phyloP scores from a whole-genome alignment of 768 basidiomycete species.

The Hygrophorus pudorinus region DNA sequence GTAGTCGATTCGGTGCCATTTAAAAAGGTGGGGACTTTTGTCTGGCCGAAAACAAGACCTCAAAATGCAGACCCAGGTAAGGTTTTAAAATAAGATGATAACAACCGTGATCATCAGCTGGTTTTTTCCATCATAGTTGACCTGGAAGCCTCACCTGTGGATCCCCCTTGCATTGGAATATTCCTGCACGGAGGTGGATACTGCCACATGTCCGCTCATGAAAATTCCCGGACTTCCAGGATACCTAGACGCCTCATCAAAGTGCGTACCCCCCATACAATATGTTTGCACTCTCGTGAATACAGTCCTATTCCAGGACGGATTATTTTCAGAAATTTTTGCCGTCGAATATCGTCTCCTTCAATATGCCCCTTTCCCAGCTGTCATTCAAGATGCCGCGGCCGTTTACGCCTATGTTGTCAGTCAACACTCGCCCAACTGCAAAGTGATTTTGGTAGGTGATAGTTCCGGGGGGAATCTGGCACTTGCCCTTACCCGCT shows the following conservation, averaged over 20 bases:
- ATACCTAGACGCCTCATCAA: constrained; percentile 38
- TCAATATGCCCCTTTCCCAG: constrained; percentile 45
- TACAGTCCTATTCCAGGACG: constrained; percentile 14
- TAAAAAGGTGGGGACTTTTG: constrained; percentile 34
- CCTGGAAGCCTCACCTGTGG: constrained; percentile 16
- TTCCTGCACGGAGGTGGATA: constrained; percentile 49
- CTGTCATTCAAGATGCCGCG: constrained; percentile 41
- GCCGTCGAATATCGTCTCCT: constrained; percentile 43
- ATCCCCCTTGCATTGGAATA: constrained; percentile 31
- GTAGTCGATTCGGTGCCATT: constrained; percentile 26
- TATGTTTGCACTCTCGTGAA: neutral
- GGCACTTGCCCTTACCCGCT: constrained; percentile 38
- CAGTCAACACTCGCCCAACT: constrained; percentile 11
- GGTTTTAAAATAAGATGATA: constrained; percentile 3
- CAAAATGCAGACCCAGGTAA: constrained; percentile 8
- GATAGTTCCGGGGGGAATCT: constrained; percentile 48
- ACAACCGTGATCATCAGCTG: no score
- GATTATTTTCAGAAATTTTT: constrained; percentile 26
- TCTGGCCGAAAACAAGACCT: constrained; percentile 32
- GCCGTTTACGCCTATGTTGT: constrained; percentile 41
- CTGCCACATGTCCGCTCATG: constrained; percentile 49
- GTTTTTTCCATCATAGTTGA: constrained; percentile 9
- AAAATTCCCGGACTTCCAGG: constrained; percentile 34
- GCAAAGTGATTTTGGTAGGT: constrained; percentile 39
- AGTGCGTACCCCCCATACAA: constrained; percentile 16